Evolutionary conservation across 2,329 filamentous ascomycete species (phyloP), one percentile per base, ranked within the genome.

Genomic region (Beauveria rudraprayagi): DNA sequence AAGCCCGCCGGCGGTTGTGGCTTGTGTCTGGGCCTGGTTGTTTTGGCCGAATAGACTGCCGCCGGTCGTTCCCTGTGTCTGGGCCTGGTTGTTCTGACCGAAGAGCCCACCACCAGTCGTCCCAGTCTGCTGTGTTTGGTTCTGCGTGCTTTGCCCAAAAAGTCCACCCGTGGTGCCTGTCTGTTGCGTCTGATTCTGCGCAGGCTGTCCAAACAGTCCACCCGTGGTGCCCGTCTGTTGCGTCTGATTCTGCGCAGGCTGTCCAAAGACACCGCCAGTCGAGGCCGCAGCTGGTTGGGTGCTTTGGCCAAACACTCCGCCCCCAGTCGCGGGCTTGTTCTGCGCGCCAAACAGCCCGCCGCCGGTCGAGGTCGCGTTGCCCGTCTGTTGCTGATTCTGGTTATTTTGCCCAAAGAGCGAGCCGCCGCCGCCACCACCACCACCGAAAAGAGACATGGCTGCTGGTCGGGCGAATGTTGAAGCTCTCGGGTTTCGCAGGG

Each of bases 391-490:
- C 48, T 63, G 64, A 28, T 63, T 62, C 58, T 62, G 58, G 22
- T 61, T 61, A 44, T 62, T 62, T 58, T 64, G 63, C 37, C 66
- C 67, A 56, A 69, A 69, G 52, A 67, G 61, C 56, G 65, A 66
- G 52, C 63, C 63, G 61, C 64, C 62, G 60, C 64, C 48, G 16
- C 56, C 53, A 52, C 58, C 53, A 44, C 48, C 63, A 14, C 65
- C 65, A 52, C 41, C 41, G 41, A 66, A 66, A 2, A 66, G 52
- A 54, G 61, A 60, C 61, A 63, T 63, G 41, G n/a, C 53, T 47
- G 54, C 48, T 47, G 54, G 43, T 8, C n/a, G 30, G 44, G 44
- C 52, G 56, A 17, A 63, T 64, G 59, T 64, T 37, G 34, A 16
- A 14, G 14, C 11, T 37, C 34, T 67, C 41, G 37, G 14, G 22